Evolutionary conservation across 345 rosid genomes (phyloP).

Genomic region (Citrus australasica): DNA sequence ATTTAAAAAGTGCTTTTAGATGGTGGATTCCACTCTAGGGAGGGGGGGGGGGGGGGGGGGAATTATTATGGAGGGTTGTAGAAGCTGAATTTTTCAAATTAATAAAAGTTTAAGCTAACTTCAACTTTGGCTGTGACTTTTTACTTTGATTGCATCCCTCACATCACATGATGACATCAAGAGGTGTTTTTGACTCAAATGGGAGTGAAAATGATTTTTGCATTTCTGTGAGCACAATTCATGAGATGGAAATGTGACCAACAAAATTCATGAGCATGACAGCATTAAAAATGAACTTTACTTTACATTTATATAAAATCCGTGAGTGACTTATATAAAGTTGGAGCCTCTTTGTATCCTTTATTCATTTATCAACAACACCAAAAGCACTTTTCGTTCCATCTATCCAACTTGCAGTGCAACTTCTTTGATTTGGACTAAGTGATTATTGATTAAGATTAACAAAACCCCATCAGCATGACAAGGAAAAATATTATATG

Average conservation of each 20-base stretch:
- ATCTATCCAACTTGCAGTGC: neutral
- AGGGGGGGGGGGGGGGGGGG: rapidly evolving
- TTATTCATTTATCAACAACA: neutral
- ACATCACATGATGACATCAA: neutral
- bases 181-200: neutral
- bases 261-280: neutral
- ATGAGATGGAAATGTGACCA: neutral
- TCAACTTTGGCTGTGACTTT: neutral
- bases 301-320: neutral
- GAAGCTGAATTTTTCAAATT: neutral
- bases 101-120: too few relatives aligned
- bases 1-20: neutral
- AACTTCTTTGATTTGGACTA: neutral
- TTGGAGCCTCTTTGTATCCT: neutral
- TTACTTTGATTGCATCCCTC: neutral
- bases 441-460: neutral
- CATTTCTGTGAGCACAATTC: neutral
- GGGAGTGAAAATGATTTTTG: neutral
- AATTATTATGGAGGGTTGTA: too few relatives aligned
- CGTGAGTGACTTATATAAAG: neutral
- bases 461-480: neutral
- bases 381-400: neutral
- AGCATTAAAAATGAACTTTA: neutral
- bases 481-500: too few relatives aligned
- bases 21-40: neutral